Conservation (phyloP, 1,284 basidiomycete genomes). For the Pascua sp. region DNA sequence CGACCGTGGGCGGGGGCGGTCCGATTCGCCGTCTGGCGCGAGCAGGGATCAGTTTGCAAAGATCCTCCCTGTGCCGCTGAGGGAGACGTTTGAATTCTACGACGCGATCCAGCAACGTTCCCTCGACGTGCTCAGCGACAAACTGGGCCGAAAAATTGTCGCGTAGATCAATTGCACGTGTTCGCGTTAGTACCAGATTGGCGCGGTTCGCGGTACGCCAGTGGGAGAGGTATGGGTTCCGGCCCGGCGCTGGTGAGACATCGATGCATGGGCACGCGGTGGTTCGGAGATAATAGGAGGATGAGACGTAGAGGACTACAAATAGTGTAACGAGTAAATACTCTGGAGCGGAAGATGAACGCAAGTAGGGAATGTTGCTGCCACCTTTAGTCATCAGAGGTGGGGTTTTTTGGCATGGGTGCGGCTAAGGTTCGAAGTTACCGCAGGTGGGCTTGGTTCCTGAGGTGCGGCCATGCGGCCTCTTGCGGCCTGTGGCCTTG, state of each 20-base stretch:
- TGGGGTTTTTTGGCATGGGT: too few species aligned
- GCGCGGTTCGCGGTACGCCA: not conserved
- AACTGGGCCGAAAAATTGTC: conserved; percentile 7
- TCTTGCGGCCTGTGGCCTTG: too few species aligned
- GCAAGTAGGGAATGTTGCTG: too few species aligned
- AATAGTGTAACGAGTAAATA: too few species aligned
- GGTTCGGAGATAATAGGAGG: too few species aligned
- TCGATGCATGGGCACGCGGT: not conserved
- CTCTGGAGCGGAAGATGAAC: too few species aligned
- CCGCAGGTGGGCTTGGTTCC: too few species aligned
- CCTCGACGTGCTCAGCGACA: conserved; percentile 3
- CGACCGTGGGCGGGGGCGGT: conserved; percentile 11
- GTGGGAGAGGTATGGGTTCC: not conserved
- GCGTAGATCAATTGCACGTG: not conserved
- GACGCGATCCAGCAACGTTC: conserved; percentile 19
- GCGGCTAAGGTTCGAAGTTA: too few species aligned
- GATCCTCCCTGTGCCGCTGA: conserved; percentile 20
- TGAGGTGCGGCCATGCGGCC: too few species aligned
- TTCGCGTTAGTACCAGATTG: not conserved
- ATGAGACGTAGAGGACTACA: too few species aligned
- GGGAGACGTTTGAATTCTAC: conserved; percentile 32
- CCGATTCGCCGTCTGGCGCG: conserved; percentile 7
- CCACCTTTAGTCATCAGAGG: too few species aligned
- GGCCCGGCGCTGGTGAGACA: not conserved
- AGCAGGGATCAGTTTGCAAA: conserved; percentile 22